Conservation (phyloP, 2,329 filamentous ascomycete species). For the Xylaria polymorpha region DNA sequence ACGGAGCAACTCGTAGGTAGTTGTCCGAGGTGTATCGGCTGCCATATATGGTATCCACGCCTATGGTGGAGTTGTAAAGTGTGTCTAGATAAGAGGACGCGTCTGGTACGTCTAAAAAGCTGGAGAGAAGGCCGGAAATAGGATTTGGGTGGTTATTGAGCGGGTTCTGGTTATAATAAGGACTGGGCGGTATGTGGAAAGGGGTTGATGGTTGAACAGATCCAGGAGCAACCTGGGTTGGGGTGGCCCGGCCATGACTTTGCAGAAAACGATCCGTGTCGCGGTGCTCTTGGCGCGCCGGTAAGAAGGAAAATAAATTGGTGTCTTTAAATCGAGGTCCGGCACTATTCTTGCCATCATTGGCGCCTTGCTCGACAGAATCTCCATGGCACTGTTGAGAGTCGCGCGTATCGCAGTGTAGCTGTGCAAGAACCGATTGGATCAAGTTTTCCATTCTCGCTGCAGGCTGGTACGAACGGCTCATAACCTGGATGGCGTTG, state of each 20-base stretch:
- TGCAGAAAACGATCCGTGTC: background rate
- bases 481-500: slow-evolving; percentile 33
- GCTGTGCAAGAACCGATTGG: slow-evolving; percentile 30
- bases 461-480: slow-evolving; percentile 36
- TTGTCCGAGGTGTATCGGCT: slow-evolving; percentile 29
- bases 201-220: background rate
- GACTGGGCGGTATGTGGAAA: slow-evolving; percentile 18
- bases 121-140: slow-evolving; percentile 19
- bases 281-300: background rate
- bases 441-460: slow-evolving; percentile 24
- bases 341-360: background rate
- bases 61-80: slow-evolving; percentile 17
- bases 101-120: slow-evolving; percentile 2
- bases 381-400: background rate
- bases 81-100: slow-evolving; percentile 23
- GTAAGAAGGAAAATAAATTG: slow-evolving; percentile 5
- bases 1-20: slow-evolving; percentile 38
- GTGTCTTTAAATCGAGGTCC: slow-evolving; percentile 3
- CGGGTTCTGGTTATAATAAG: slow-evolving; percentile 10
- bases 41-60: slow-evolving; percentile 9
- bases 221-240: background rate
- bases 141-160: slow-evolving; percentile 16
- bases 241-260: slow-evolving; percentile 4
- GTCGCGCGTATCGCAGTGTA: slow-evolving; percentile 10
- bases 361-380: background rate